These are phyloP conservation scores for Syzygium aromaticum DNA, from an alignment of 345 rosid genomes.

Conservation along the genomic window DNA sequence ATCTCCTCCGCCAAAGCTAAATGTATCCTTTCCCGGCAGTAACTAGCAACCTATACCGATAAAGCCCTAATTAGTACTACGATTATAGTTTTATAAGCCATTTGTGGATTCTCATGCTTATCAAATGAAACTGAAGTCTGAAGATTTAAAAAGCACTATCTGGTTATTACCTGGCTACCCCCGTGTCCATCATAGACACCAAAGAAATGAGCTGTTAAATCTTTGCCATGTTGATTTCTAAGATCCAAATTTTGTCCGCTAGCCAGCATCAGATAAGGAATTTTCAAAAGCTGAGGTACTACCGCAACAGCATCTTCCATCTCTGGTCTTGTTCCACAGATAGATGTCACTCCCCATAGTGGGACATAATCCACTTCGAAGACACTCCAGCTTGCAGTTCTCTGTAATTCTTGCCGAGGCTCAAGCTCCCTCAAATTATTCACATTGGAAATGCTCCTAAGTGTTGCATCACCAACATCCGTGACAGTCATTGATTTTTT, in stretches of 20 bases:
- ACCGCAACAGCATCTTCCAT: constrained; percentile 73
- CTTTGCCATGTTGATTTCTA: constrained; percentile 7
- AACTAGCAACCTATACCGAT: constrained; percentile 44
- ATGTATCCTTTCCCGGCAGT: constrained; percentile 58
- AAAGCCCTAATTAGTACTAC: not conserved
- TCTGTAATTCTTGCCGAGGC: not conserved
- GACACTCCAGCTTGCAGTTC: constrained; percentile 21
- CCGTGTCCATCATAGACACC: constrained; percentile 86
- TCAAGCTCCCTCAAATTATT: not conserved
- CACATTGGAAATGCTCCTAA: not conserved
- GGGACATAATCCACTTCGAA: constrained; percentile 21
- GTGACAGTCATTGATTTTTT: not conserved
- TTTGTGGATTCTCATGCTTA: not conserved
- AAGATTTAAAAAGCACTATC: not conserved
- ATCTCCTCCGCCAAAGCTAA: constrained; percentile 63
- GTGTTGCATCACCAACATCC: not conserved
- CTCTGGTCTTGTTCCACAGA: constrained; percentile 63
- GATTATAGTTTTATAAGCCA: not conserved
- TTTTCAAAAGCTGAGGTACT: constrained; percentile 40
- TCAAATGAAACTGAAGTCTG: not conserved
- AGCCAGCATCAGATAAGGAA: constrained; percentile 7
- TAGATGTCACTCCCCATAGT: constrained; percentile 52
- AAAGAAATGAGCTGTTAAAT: constrained; percentile 27
- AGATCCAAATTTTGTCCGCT: not conserved
- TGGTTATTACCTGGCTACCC: constrained; percentile 52